Base-by-base conservation (phyloP, 2,329 filamentous ascomycete species). In the Paraphaeosphaeria sporulosa region DNA sequence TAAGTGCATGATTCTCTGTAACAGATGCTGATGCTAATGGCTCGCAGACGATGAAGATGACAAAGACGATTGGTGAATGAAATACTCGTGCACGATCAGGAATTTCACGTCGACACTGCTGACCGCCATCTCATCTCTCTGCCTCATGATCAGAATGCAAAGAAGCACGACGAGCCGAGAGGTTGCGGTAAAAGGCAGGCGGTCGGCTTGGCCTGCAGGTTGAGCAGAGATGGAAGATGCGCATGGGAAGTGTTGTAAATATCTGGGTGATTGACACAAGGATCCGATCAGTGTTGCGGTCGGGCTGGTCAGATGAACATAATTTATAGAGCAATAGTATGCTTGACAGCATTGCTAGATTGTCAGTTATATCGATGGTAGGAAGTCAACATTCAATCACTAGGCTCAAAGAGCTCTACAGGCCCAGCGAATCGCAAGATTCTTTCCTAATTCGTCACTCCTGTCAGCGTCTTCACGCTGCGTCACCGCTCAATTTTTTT, bases 41-140 rank as follows among this genome's bases (percentile, higher is more conserved):
- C 38, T 23, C 64, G 36, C 66, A 93, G 91, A 94, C 81, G 90
- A 93, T 68, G 90, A 93, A 77, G 82, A 83, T 68, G 89, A 92
- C 25, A 88, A 92, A 61, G 90, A 93, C 74, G 90, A 93, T 68
- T 92, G 90, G 90, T 86, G 67, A 63, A 69, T 67, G 50, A 69
- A 55, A 3, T 10, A 10, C 32, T 7, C 21, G 15, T 10, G 17
- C 21, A 30, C 13, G 12, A 44, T 10, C 9, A 44, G 17, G n/a
- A 44, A 19, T 23, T 13, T 44, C 9, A 44, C 42, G n/a, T 44
- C 40, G 19, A 23, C 19, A 44, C 10, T 44, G 42, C 42, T 19
- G 12, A 44, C 42, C 42, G 42, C 42, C 19, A 23, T 23, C 2
- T 44, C 42, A 8, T 10, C 10, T 13, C 19, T n/a, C n/a, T 44